Percentiles rank a stretch among this genome's conserved stretches.
phyloP scores from a whole-genome alignment of 495 filamentous ascomycete species.

The Neurospora terricola region DNA sequence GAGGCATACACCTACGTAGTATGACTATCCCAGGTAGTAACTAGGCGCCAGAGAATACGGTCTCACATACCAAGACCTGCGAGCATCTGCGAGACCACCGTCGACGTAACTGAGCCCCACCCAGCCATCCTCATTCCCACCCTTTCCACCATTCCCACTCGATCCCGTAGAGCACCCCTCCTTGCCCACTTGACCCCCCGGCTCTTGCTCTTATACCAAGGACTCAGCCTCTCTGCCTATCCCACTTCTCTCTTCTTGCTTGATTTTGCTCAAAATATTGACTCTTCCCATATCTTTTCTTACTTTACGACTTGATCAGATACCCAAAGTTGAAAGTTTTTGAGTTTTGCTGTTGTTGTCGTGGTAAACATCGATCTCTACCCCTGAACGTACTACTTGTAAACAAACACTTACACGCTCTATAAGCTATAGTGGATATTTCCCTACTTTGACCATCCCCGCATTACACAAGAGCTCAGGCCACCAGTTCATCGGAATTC shows the following conservation, averaged over 20 bases:
- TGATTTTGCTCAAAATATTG: neutral
- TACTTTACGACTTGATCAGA: neutral
- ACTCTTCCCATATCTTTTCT: neutral
- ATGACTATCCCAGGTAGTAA: neutral
- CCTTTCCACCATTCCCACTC: neutral
- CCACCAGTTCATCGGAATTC: neutral
- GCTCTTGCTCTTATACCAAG: neutral
- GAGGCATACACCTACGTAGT: neutral
- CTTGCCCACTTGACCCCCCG: neutral
- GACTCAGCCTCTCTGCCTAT: neutral
- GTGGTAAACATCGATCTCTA: neutral
- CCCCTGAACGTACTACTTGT: neutral
- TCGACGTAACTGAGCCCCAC: neutral
- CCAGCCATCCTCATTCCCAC: neutral
- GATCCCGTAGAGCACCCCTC: neutral
- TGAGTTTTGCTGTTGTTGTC: neutral
- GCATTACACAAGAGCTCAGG: neutral
- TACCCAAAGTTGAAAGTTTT: neutral
- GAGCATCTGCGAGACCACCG: neutral
- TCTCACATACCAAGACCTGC: neutral
- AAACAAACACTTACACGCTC: neutral
- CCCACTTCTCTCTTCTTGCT: neutral
- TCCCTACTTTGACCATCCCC: neutral
- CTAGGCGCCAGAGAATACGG: neutral
- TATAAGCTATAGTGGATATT: neutral